A percentile compares a stretch with the other conserved stretches of the same genome.
Conservation (phyloP, 768 basidiomycete genomes). For the Dioszegia crocea region DNA sequence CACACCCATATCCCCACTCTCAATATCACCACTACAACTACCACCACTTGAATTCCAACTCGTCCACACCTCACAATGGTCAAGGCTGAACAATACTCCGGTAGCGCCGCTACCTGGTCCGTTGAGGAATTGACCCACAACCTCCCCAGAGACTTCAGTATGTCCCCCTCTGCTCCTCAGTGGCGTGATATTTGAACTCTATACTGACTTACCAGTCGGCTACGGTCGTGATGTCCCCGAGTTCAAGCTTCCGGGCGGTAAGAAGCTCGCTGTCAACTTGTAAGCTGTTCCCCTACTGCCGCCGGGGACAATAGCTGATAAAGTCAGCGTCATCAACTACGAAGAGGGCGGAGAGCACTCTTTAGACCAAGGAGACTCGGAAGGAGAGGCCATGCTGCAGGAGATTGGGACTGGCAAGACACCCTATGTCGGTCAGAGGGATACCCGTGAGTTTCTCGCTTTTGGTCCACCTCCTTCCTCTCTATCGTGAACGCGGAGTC, state of each 20-base stretch:
- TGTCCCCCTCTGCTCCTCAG: conserved; percentile 2
- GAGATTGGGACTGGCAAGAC: conserved; percentile 14
- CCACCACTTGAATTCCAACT: neutral
- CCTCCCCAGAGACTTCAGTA: conserved; percentile 11
- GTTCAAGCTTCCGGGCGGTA: conserved; percentile 14
- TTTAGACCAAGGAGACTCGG: conserved; percentile 8
- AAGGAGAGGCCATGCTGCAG: conserved; percentile 13
- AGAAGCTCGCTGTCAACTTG: conserved; percentile 16
- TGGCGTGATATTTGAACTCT: too few relatives aligned
- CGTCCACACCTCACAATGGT: neutral
- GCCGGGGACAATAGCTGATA: neutral
- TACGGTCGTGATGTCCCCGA: conserved; percentile 13
- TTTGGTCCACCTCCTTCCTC: neutral
- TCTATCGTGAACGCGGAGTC: neutral
- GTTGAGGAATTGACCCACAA: conserved; percentile 1
- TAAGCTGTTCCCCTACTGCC: neutral
- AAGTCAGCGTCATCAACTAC: conserved; percentile 14
- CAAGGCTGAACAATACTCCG: conserved; percentile 5
- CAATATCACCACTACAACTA: neutral
- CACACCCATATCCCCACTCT: neutral
- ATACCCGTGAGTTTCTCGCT: conserved; percentile 9
- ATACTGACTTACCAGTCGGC: too few relatives aligned
- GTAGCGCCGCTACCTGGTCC: conserved; percentile 4
- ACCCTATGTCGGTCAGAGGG: conserved; percentile 9
- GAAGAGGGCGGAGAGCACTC: conserved; percentile 16